These are phyloP conservation scores for Aeminium ludgeri DNA, from an alignment of 495 filamentous ascomycete genomes.

Conservation along the genomic window DNA sequence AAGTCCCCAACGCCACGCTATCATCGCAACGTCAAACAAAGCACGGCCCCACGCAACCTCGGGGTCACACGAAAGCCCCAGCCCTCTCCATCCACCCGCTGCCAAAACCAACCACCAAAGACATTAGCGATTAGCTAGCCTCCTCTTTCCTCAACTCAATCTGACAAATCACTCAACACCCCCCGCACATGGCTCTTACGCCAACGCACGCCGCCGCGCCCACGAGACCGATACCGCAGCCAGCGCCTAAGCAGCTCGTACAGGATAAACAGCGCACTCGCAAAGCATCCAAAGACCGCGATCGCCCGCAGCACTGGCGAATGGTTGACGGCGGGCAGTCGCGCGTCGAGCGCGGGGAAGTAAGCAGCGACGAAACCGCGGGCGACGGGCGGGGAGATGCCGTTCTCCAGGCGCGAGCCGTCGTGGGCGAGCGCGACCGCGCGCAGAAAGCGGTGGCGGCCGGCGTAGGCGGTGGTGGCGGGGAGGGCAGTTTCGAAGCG, in stretches of 20 bases:
- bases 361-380: constrained; percentile 7
- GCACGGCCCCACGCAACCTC: too few relatives aligned
- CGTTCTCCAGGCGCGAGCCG: constrained; percentile 4
- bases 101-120: too few relatives aligned
- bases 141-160: too few relatives aligned
- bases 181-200: too few relatives aligned
- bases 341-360: background rate
- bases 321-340: background rate
- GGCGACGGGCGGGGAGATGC: constrained; percentile 8
- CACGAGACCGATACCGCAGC: constrained; percentile 1
- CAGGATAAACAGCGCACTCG: constrained; percentile 6
- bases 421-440: constrained; percentile 8
- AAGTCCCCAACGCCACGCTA: too few relatives aligned
- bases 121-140: too few relatives aligned
- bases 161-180: too few relatives aligned
- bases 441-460: constrained; percentile 10
- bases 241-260: constrained; percentile 11
- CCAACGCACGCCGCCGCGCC: constrained; percentile 1
- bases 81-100: too few relatives aligned
- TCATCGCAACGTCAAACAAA: too few relatives aligned
- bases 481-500: constrained; percentile 14
- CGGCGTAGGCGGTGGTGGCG: background rate
- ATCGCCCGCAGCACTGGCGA: constrained; percentile 1
- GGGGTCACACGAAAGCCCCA: too few relatives aligned
- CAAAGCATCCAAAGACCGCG: background rate